These are phyloP conservation scores for Aspergillus hortae DNA, from an alignment of 2,329 filamentous ascomycete genomes.

Conservation along the genomic window DNA sequence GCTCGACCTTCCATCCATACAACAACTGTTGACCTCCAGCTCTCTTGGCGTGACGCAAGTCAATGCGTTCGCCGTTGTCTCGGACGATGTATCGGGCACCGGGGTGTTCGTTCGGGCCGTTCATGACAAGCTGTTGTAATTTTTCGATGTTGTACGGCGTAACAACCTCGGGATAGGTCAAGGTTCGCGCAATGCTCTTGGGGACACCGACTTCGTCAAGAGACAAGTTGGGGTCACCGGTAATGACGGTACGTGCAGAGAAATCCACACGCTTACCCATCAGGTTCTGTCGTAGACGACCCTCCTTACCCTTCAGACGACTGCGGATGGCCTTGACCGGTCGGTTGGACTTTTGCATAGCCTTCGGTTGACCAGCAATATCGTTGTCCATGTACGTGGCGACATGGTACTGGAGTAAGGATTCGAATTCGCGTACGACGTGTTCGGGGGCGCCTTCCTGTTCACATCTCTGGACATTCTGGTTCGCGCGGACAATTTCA, in stretches of 20 bases:
- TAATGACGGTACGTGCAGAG: slow-evolving; percentile 98
- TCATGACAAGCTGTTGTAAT: slow-evolving; percentile 82
- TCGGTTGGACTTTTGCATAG: slow-evolving; percentile 92
- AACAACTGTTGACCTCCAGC: slow-evolving; percentile 77
- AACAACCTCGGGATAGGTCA: slow-evolving; percentile 96
- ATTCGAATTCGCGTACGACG: slow-evolving; percentile 86
- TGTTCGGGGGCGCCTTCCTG: slow-evolving; percentile 89
- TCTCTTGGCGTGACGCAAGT: slow-evolving; percentile 87
- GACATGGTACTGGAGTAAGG: slow-evolving; percentile 92
- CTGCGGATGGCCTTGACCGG: slow-evolving; percentile 96
- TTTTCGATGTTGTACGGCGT: slow-evolving; percentile 97
- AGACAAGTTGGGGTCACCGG: slow-evolving; percentile 93
- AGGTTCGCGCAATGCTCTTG: slow-evolving; percentile 81
- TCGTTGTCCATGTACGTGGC: slow-evolving; percentile 99
- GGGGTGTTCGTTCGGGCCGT: slow-evolving; percentile 90
- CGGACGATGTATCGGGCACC: slow-evolving; percentile 96
- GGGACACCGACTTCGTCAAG: slow-evolving; percentile 97
- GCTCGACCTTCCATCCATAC: slow-evolving; percentile 98
- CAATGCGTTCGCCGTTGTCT: slow-evolving; percentile 88
- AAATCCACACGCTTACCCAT: slow-evolving; percentile 99
- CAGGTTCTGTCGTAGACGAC: slow-evolving; percentile 93
- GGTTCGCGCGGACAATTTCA: slow-evolving; percentile 96
- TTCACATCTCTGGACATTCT: slow-evolving; percentile 86
- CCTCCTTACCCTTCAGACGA: slow-evolving; percentile 98
- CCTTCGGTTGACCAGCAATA: slow-evolving; percentile 90